Evolutionary conservation across 75 land plant genomes (phyloP).

Genomic region (Chamaecyparis obtusa): DNA sequence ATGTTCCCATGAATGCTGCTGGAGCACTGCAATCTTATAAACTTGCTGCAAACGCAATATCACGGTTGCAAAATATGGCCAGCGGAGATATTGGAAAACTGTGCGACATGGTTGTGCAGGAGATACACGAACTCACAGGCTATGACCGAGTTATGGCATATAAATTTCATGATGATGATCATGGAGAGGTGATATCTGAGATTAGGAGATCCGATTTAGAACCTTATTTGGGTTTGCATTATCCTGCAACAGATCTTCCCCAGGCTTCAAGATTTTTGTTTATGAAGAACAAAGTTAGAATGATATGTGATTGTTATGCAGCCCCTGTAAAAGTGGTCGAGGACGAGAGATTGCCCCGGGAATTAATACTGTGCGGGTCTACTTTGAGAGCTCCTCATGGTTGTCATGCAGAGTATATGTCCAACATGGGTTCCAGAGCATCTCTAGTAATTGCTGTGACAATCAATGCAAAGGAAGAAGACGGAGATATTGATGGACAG

Average conservation of each 20-base stretch:
- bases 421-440: conserved; percentile 90
- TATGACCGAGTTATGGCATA: conserved; percentile 91
- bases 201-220: conserved; percentile 72
- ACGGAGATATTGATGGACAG: conserved; percentile 27
- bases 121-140: conserved; percentile 80
- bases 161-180: conserved; percentile 96
- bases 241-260: conserved; percentile 95
- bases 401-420: conserved; percentile 91
- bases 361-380: conserved; percentile 77
- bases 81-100: conserved; percentile 74
- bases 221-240: conserved; percentile 89
- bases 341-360: conserved; percentile 61
- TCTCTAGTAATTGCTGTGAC: conserved; percentile 94
- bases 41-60: conserved; percentile 81
- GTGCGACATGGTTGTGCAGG: conserved; percentile 71
- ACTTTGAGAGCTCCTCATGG: conserved; percentile 89
- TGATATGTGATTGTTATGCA: conserved; percentile 88
- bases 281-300: conserved; percentile 84
- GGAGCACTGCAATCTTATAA: conserved; percentile 88
- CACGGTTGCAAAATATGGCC: conserved; percentile 70
- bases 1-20: conserved; percentile 60
- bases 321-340: conserved; percentile 68
- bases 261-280: conserved; percentile 88
- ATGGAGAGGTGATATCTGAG: conserved; percentile 86
- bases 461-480: conserved; percentile 61